Evolutionary conservation across 2,329 filamentous ascomycete genomes (phyloP).

Genomic region (Geosmithia putterillii): DNA sequence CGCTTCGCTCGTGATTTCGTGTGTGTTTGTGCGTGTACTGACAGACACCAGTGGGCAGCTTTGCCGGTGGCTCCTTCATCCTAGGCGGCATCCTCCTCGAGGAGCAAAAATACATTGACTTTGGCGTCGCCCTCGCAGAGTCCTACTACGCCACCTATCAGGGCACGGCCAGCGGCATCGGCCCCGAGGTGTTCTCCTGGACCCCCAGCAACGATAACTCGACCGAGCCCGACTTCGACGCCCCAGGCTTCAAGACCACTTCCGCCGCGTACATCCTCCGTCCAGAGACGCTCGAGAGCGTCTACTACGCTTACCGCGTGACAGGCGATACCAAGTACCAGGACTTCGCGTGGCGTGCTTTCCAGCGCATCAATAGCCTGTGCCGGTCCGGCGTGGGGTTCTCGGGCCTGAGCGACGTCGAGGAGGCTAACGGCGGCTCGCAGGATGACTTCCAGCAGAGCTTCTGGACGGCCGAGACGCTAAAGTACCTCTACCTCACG

Average conservation of each 20-base stretch:
- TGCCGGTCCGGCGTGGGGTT: slow-evolving; percentile 53
- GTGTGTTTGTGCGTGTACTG: slow-evolving; percentile 27
- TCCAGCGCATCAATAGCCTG: slow-evolving; percentile 45
- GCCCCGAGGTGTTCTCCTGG: slow-evolving; percentile 39
- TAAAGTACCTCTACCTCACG: slow-evolving; percentile 66
- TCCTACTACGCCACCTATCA: slow-evolving; percentile 41
- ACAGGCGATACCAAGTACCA: slow-evolving; percentile 54
- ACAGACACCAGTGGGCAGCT: slow-evolving; percentile 26
- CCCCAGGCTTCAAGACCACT: slow-evolving; percentile 2
- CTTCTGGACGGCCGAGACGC: slow-evolving; percentile 62
- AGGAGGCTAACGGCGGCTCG: slow-evolving; percentile 16
- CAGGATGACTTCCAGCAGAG: slow-evolving; percentile 52
- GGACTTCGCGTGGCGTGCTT: slow-evolving; percentile 49
- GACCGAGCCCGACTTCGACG: slow-evolving; percentile 29
- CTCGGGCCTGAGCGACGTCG: slow-evolving; percentile 52
- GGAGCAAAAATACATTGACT: slow-evolving; percentile 25
- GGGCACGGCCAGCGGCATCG: slow-evolving; percentile 33
- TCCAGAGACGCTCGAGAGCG: slow-evolving; percentile 69
- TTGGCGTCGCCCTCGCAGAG: slow-evolving; percentile 30
- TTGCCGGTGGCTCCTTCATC: slow-evolving; percentile 37
- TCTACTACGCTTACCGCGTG: slow-evolving; percentile 66
- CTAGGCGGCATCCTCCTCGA: slow-evolving; percentile 32
- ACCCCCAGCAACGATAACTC: slow-evolving; percentile 16
- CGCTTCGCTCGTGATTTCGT: not conserved
- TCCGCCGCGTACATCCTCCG: slow-evolving; percentile 47